phyloP scores from a whole-genome alignment of 148 eudicot genomes.

The Cornus controversa region DNA sequence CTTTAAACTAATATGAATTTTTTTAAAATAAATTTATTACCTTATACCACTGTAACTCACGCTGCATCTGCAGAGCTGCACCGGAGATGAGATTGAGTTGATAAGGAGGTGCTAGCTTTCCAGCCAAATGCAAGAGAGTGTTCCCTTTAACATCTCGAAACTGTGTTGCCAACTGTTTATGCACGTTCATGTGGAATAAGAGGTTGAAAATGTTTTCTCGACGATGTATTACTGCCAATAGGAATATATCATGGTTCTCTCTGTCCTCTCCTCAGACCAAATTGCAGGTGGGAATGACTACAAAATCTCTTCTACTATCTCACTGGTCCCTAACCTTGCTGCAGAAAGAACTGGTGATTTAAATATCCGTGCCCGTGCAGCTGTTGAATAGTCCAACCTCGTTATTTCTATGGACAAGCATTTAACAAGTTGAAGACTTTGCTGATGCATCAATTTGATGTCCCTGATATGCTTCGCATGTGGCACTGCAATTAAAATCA shows the following conservation, averaged over 20 bases:
- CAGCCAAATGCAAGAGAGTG: background rate
- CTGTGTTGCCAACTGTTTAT: background rate
- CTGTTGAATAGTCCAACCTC: background rate
- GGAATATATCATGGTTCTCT: background rate
- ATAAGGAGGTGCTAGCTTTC: background rate
- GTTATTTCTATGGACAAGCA: background rate
- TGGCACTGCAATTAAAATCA: background rate
- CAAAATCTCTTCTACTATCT: background rate
- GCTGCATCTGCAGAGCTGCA: background rate
- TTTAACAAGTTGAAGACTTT: background rate
- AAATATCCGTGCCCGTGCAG: too few relatives aligned
- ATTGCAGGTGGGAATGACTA: background rate
- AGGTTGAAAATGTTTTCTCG: background rate
- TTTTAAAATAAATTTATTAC: background rate
- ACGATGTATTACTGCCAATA: background rate
- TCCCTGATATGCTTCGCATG: background rate
- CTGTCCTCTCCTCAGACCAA: background rate
- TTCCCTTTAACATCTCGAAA: background rate
- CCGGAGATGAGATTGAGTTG: background rate
- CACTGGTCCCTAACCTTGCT: background rate
- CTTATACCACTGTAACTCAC: background rate
- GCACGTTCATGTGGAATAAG: background rate
- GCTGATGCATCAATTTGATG: background rate
- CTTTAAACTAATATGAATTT: too few relatives aligned
- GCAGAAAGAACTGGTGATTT: background rate